Percentiles rank a stretch among this genome's conserved stretches.
Evolutionary conservation across 1,139 yeast genomes (phyloP).

Genomic region (Magnusiomyces tetraspermus): DNA sequence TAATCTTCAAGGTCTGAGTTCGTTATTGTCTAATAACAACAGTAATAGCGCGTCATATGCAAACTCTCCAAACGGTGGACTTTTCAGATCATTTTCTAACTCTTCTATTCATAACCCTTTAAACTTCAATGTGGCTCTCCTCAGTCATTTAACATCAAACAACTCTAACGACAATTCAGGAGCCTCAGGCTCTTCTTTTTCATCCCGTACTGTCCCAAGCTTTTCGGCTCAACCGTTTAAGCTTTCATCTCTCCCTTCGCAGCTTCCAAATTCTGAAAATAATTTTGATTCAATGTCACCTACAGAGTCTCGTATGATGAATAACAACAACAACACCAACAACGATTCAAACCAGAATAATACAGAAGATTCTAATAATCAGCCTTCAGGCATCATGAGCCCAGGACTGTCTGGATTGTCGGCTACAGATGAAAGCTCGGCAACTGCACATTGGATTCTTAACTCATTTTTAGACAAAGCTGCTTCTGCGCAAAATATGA

Average conservation of each 20-base stretch:
- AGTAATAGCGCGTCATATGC: not conserved
- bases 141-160: conserved; percentile 1
- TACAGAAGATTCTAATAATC: too few species aligned
- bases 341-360: too few species aligned
- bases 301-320: too few species aligned
- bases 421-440: not conserved
- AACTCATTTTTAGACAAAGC: not conserved
- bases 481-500: not conserved
- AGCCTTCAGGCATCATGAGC: too few species aligned
- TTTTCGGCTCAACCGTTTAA: not conserved
- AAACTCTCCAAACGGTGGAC: not conserved
- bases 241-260: not conserved
- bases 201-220: not conserved
- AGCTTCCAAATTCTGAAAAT: too few species aligned
- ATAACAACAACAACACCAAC: too few species aligned
- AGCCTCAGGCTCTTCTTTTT: too few species aligned
- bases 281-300: too few species aligned
- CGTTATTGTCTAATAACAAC: too few species aligned
- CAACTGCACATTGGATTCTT: not conserved
- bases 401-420: too few species aligned
- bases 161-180: not conserved
- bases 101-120: conserved; percentile 4
- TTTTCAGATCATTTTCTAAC: not conserved
- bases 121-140: conserved; percentile 2
- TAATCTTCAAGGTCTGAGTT: too few species aligned